A percentile compares a stretch with the other conserved stretches of the same genome.
These are phyloP conservation scores for Penicillium rolfsii DNA, from an alignment of 2,329 filamentous ascomycete species.

Conservation along the genomic window DNA sequence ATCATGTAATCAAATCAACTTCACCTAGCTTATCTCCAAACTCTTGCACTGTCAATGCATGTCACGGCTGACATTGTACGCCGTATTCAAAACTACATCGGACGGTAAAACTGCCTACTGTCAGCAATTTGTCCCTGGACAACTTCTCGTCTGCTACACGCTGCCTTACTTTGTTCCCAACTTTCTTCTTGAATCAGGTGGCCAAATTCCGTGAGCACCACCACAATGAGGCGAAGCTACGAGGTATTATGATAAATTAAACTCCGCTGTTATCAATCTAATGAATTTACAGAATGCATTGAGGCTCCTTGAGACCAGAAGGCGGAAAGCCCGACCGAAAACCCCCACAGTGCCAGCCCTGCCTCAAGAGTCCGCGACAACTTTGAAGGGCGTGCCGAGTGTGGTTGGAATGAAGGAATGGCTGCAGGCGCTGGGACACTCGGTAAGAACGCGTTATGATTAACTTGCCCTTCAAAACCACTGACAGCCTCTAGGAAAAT, in stretches of 20 bases:
- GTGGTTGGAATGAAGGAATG: background rate
- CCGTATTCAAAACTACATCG: no score
- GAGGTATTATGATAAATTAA: background rate
- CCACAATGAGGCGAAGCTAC: background rate
- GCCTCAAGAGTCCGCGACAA: background rate
- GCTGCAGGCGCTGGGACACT: background rate
- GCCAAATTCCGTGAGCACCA: no score
- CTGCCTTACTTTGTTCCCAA: no score
- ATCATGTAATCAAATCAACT: no score
- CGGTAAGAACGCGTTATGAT: background rate
- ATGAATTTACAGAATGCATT: background rate
- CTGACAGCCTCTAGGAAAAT: background rate
- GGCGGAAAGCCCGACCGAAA: conserved; percentile 2
- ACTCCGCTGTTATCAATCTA: background rate
- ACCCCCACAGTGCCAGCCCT: background rate
- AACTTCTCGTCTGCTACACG: no score
- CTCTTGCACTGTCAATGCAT: no score
- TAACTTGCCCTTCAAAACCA: background rate
- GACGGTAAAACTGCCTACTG: no score
- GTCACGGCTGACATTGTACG: no score
- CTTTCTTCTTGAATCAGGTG: no score
- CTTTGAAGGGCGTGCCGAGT: background rate
- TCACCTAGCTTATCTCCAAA: no score
- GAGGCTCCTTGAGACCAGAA: background rate
- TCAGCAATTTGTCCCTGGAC: no score